Base-by-base conservation (phyloP, 2,329 filamentous ascomycete species). In the Boeremia exigua region DNA sequence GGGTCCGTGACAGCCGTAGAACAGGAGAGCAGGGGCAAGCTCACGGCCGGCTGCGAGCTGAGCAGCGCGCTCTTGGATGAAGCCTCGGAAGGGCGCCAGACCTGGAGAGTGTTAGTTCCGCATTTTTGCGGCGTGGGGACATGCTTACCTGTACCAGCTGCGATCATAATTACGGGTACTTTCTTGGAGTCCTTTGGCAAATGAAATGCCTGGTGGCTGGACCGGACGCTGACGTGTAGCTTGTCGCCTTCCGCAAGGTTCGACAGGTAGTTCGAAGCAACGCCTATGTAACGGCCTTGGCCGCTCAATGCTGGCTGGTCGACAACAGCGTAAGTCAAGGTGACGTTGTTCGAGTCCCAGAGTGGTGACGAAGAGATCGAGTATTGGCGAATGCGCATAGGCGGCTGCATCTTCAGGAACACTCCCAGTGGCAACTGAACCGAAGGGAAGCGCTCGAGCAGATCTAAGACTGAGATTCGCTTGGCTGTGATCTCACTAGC, bases 381-480 rank as follows among this genome's bases (percentile, higher is more conserved):
- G 78, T 92, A 92, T 72, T 91, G 88, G n/a, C 89, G 84, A 34
- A 90, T 82, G 27, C 89, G 86, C 86, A 95, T 90, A 0, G 90
- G 88, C 1, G 89, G 88, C 0, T 92, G 82, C 81, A 92, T 88
- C 30, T 82, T 80, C 7, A 95, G 80, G 77, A 89, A 94, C 15
- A 84, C 77, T 3, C 82, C 82, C 23, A 95, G 82, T 0, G 89
- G 81, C 0, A 94, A 74, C 2, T 82, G 75, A 29, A 90, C 79
- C 0, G 79, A 75, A 0, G 70, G 65, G 68, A 86, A 88, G 10
- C 82, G 79, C 66, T 91, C 86, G 1, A 94, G 81, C 1, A 94
- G 79, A 58, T 92, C 88, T 6, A 94, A 79, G 0, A 89, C 76
- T 0, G 86, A 88, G 17, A 86, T 77, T 9, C 84, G 82, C 64